Evolutionary conservation across 495 filamentous ascomycete species (phyloP).

Genomic region (Ramalina intermedia): DNA sequence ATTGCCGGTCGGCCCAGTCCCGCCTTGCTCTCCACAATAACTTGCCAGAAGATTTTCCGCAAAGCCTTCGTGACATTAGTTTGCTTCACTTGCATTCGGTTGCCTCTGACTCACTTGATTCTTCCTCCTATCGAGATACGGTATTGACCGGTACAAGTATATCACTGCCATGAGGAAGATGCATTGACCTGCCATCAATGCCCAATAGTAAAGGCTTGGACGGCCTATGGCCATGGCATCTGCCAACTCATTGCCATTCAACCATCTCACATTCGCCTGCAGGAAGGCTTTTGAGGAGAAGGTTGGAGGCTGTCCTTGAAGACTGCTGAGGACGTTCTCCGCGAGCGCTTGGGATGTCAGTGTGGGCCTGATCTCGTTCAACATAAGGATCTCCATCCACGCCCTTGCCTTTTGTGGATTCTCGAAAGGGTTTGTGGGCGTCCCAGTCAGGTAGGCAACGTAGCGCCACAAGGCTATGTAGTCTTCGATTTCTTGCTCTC

Average conservation of each 20-base stretch:
- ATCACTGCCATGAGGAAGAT: conserved; percentile 28
- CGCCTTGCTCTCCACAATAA: conserved; percentile 40
- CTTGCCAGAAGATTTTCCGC: conserved; percentile 36
- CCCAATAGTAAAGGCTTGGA: conserved; percentile 29
- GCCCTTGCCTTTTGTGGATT: conserved; percentile 38
- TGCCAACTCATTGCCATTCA: conserved; percentile 35
- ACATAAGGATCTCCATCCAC: conserved; percentile 45
- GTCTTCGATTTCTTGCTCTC: conserved; percentile 40
- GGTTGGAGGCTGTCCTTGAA: conserved; percentile 42
- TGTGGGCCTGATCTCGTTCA: conserved; percentile 46
- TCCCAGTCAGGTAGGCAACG: conserved; percentile 50
- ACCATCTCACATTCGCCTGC: conserved; percentile 32
- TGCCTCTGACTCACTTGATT: conserved; percentile 29
- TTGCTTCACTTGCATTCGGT: not conserved
- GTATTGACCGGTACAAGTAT: conserved; percentile 27
- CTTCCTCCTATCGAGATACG: conserved; percentile 41
- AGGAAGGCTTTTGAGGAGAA: conserved; percentile 33
- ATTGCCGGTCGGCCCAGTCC: conserved; percentile 40
- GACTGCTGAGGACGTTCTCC: conserved; percentile 52
- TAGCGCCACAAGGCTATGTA: conserved; percentile 62
- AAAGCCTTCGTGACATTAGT: conserved; percentile 18
- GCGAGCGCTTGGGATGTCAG: conserved; percentile 43
- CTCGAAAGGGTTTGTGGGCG: conserved; percentile 39
- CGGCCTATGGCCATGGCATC: conserved; percentile 44
- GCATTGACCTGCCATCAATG: conserved; percentile 31